phyloP scores from a whole-genome alignment of 2,329 filamentous ascomycete genomes.

The Diaporthe nobilis region DNA sequence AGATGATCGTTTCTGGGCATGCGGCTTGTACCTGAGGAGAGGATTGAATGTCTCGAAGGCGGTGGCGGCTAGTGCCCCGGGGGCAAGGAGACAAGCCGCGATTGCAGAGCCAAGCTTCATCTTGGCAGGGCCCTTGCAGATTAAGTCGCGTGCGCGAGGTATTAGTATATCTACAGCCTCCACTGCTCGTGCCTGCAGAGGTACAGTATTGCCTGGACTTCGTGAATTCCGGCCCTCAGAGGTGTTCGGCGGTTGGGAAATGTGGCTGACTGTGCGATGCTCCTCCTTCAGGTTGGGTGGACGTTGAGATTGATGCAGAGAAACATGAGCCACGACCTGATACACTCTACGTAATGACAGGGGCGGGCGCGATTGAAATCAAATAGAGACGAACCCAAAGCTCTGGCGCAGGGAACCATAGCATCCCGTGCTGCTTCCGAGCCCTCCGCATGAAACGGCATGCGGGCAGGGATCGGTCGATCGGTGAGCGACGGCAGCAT shows the following conservation, averaged over 20 bases:
- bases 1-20: neutral
- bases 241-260: neutral
- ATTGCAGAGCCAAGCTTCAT: constrained; percentile 28
- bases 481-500: neutral
- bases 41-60: constrained; percentile 35
- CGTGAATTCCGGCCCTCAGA: neutral
- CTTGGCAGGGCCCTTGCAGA: constrained; percentile 9
- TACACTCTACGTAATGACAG: neutral
- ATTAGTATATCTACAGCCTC: neutral
- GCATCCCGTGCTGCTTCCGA: constrained; percentile 12
- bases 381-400: constrained; percentile 32
- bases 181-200: neutral
- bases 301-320: neutral
- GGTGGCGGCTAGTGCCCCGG: constrained; percentile 22
- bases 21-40: constrained; percentile 21
- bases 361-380: neutral
- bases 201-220: neutral
- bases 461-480: constrained; percentile 24
- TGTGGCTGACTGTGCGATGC: neutral
- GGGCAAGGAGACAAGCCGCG: constrained; percentile 14
- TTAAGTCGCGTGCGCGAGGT: neutral
- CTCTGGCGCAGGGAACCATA: constrained; percentile 20
- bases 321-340: neutral
- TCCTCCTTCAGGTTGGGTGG: neutral
- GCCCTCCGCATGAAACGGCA: constrained; percentile 16